Conservation (phyloP, 2,329 filamentous ascomycete genomes). For the Claviceps fusiformis region DNA sequence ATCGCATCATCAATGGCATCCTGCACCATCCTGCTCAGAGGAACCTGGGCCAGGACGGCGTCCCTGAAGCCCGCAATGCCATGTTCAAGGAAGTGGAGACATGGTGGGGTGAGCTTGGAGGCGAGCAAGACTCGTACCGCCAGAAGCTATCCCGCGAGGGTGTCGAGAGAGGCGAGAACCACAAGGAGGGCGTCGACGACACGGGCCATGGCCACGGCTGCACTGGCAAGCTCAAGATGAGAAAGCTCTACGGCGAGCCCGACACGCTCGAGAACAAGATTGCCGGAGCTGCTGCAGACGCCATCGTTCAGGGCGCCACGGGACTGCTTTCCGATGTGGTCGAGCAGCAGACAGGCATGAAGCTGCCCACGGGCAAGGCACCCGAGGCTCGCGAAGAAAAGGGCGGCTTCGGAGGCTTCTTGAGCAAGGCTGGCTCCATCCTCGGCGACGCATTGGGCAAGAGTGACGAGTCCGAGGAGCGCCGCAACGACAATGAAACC, state of each 20-base stretch:
- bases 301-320: constrained; percentile 44
- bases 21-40: constrained; percentile 81
- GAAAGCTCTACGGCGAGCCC: constrained; percentile 44
- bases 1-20: constrained; percentile 67
- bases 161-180: constrained; percentile 65
- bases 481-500: constrained; percentile 43
- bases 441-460: constrained; percentile 47
- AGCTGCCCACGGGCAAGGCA: constrained; percentile 19
- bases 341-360: constrained; percentile 30
- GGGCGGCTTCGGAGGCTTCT: constrained; percentile 53
- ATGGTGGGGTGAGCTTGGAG: constrained; percentile 65
- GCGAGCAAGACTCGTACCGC: constrained; percentile 52
- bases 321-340: constrained; percentile 36
- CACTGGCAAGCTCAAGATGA: constrained; percentile 62
- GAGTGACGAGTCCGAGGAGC: constrained; percentile 36
- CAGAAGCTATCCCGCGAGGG: constrained; percentile 65
- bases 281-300: constrained; percentile 39
- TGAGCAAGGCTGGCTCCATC: constrained; percentile 55
- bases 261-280: constrained; percentile 43
- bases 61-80: constrained; percentile 53
- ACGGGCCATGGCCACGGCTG: constrained; percentile 78
- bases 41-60: constrained; percentile 54
- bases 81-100: constrained; percentile 72
- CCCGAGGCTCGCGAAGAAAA: constrained; percentile 37
- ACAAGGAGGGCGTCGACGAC: constrained; percentile 74